Conservation (phyloP, 768 basidiomycete genomes). For the Hericium coralloides region DNA sequence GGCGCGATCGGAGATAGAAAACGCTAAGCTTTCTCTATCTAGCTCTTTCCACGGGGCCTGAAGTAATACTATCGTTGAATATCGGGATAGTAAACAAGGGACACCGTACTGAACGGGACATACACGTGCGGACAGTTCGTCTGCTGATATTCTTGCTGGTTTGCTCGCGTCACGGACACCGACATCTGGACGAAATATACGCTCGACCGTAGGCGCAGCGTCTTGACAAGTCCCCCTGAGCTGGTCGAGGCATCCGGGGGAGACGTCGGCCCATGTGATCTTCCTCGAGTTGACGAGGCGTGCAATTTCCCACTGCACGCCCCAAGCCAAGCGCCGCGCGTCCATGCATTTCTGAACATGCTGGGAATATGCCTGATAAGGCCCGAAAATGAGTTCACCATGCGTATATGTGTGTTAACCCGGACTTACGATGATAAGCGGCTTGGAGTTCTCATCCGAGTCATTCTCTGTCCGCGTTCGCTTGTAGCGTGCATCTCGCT, state of each 20-base stretch:
- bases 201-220: neutral
- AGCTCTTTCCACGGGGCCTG: conserved; percentile 59
- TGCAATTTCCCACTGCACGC: conserved; percentile 47
- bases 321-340: conserved; percentile 17
- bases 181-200: neutral
- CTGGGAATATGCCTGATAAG: conserved; percentile 21
- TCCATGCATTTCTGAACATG: conserved; percentile 7
- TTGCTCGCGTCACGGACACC: neutral
- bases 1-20: conserved; percentile 24
- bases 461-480: no score
- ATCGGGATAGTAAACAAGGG: conserved; percentile 1
- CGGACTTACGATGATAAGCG: no score
- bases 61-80: neutral
- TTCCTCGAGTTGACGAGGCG: conserved; percentile 27
- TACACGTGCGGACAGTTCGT: conserved; percentile 10
- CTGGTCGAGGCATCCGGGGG: conserved; percentile 19
- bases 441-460: no score
- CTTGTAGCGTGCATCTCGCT: no score
- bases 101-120: conserved; percentile 4
- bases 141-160: conserved; percentile 7
- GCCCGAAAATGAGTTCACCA: no score
- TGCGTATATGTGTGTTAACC: no score
- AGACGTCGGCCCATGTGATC: conserved; percentile 24
- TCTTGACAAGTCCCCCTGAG: conserved; percentile 23
- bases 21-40: conserved; percentile 41